Base-by-base conservation (phyloP, 2,329 filamentous ascomycete genomes). In the Aspergillus awamori region DNA sequence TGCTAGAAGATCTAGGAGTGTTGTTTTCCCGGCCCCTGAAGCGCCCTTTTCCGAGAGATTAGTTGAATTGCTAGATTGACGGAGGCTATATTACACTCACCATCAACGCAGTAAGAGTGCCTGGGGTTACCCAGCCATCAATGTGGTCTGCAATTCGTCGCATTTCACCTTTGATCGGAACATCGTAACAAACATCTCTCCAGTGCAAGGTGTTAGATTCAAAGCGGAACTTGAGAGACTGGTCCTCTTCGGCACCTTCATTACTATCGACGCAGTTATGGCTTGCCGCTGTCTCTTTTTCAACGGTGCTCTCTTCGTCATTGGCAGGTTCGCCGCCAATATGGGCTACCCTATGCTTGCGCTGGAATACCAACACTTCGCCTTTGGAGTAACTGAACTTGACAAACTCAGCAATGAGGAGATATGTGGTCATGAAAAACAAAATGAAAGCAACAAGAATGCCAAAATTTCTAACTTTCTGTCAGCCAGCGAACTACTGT, bases 21-120 rank as follows among this genome's bases (percentile, higher is more conserved):
- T 96, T 0, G 93, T 97, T 76, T 97, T 97, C 47, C 93, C 93
- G 11, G 93, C 93, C 59, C 93, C 93, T 43, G 53, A 55, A 13
- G 53, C 38, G 15, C 53, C 53, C 53, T 55, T 5, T 17, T 20
- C 11, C 8, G 8, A 5, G n/a, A 8, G 13, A 24, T 41, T 8
- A 30, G 11, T 53, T 13, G 39, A 8, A 7, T 11, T 30, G 30
- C 15, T 22, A 15, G 11, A 8, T 6, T 26, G 5, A 30, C 5
- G 8, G 4, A 20, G 8, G n/a, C 10, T 13, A 54, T 2, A 39
- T n/a, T 8, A 54, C 2, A 47, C 22, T 24, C 26, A 60, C 85
- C 84, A 87, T 87, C 3, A 84, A 65, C 13, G 78, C 80, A 5
- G 79, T 84, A 15, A 84, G 72, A 1, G 77, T 80, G 4, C 82